Evolutionary conservation across 495 filamentous ascomycete genomes (phyloP), one percentile per base, ranked within the genome.

Genomic region (Recurvomyces mirabilis): DNA sequence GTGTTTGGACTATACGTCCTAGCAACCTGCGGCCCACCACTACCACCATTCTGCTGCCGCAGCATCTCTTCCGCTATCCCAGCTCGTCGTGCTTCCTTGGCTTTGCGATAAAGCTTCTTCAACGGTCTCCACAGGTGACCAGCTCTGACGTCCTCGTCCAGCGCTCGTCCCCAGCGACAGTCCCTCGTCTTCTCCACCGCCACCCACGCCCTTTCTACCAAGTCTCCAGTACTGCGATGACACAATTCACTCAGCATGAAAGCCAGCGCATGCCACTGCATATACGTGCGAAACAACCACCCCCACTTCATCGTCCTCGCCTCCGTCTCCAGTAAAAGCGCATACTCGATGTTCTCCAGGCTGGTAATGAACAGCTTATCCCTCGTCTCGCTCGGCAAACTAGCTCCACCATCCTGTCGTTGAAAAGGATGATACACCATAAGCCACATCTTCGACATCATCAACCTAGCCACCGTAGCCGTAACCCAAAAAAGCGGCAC

Each of bases 201-300:
- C 11, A 63, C 61, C 89, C 89, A 96, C 1, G 82, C 87, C 3
- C 88, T 74, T 41, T 93, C 82, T 1, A 84, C 82, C 11, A 81
- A 43, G 52, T 78, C 77, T 36, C 78, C 70, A 25, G 69, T 72
- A 15, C 80, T 76, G 18, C 84, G 76, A 19, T 81, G 73, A 54
- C 81, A 81, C 3, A 93, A 69, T 53, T 95, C 89, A 0, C 84
- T 72, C 7, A 94, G 60, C 3, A 79, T 68, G 53, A 83, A 84
- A 1, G 79, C 82, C 3, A 91, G 70, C 4, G 85, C 82, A 48
- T 89, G 82, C 79, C 81, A 86, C 46, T 89, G 83, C 15, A 79
- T 78, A 58, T 88, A 86, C 0, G 78, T 84, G 54, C 77, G 72
- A 63, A 86, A 87, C 7, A 87, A 70, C 87, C 87, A 94, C 19